Conservation (phyloP, 768 basidiomycete genomes). For the Floccularia luteovirens region DNA sequence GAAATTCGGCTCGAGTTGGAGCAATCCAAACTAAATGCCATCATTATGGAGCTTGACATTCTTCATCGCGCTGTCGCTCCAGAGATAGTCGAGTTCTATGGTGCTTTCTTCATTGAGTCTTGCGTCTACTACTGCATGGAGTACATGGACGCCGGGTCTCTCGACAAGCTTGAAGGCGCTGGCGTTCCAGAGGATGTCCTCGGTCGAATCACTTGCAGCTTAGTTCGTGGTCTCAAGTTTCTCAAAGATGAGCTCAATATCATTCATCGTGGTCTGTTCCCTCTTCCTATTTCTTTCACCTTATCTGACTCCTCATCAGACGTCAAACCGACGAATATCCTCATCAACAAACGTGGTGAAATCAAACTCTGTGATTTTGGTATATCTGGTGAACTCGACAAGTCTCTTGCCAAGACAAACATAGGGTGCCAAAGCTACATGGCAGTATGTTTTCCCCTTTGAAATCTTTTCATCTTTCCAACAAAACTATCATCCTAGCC, state of each 20-base stretch:
- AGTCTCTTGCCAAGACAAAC: slow-evolving; percentile 94
- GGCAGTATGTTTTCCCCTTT: slow-evolving; percentile 57
- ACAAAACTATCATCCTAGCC: slow-evolving; percentile 46
- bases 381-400: slow-evolving; percentile 97
- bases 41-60: slow-evolving; percentile 98
- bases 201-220: slow-evolving; percentile 68
- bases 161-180: slow-evolving; percentile 68
- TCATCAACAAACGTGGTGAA: slow-evolving; percentile 82
- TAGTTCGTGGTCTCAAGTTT: slow-evolving; percentile 89
- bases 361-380: slow-evolving; percentile 98
- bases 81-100: slow-evolving; percentile 97
- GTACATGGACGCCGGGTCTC: slow-evolving; percentile 97
- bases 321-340: slow-evolving; percentile 91
- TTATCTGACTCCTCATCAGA: slow-evolving; percentile 30
- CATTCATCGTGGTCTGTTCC: slow-evolving; percentile 43
- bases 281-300: background rate
- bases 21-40: slow-evolving; percentile 86
- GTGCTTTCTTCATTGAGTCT: slow-evolving; percentile 99
- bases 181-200: slow-evolving; percentile 78
- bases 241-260: slow-evolving; percentile 92
- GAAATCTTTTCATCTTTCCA: background rate
- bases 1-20: slow-evolving; percentile 98
- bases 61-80: slow-evolving; percentile 89
- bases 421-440: slow-evolving; percentile 99
- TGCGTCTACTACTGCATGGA: slow-evolving; percentile 99